Base-by-base conservation (phyloP, 73 alveolate species). In the Paramecium sonneborni region DNA sequence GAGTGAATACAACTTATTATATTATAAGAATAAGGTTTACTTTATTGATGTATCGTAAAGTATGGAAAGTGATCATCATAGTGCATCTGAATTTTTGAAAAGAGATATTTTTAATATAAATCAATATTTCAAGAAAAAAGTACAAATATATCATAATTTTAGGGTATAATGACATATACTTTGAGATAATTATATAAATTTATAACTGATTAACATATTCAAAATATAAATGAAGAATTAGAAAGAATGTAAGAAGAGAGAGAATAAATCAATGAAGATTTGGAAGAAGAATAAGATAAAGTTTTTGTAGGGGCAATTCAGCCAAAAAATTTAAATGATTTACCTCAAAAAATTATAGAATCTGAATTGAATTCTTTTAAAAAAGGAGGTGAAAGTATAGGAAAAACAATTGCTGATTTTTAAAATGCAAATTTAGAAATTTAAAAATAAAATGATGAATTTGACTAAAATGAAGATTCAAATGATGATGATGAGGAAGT, bases 21-120 rank as follows among this genome's bases (percentile, higher is more conserved):
- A 96, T 93, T 95, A 92, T 74, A 95, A 95, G 48, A 95, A 57
- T 39, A 93, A 93, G 57, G 93, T 99, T 8, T 95, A 95, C 86
- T 97, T 99, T 72, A 99, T 99, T 90, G 99, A 99, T 95, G 99
- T 99, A 23, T 96, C 99, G 37, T 98, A 99, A 95, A 95, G 99
- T 9, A 99, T 98, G 28, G 99, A 99, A 94, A 98, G 96, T 88
- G 99, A 99, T 88, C 99, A 99, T 95, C 99, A 99, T 24, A 97
- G 95, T 96, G 99, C 99, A 9, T 95, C 97, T 39, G 99, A 98
- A 92, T 99, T 99, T 93, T 95, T 99, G 85, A 97, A 98, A 93
- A 96, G 99, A 85, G 99, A 99, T 95, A 96, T 99, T 86, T 97
- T 97, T 55, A 98, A 98, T 88, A 95, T 96, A 88, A 98, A 97